phyloP scores from a whole-genome alignment of 768 basidiomycete genomes.

The Tulasnella sp. region DNA sequence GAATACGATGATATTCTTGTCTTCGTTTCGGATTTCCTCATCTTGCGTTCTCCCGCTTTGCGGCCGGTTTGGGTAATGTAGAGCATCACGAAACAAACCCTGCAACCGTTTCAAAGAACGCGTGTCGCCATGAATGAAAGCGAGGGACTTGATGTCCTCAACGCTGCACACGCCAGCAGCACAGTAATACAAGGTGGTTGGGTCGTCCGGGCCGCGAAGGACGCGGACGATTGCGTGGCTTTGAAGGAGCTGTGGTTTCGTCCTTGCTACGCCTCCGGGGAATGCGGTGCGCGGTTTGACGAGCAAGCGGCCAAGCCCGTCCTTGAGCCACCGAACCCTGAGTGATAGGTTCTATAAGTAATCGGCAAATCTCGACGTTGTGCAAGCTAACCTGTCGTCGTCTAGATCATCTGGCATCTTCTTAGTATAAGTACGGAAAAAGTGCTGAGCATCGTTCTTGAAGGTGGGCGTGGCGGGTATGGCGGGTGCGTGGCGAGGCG shows the following conservation, averaged over 20 bases:
- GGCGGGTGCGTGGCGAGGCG: not conserved
- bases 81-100: not conserved
- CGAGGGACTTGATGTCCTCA: not conserved
- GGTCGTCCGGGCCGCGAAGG: not conserved
- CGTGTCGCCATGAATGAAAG: not conserved
- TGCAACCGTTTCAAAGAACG: not conserved
- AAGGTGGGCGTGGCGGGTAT: not conserved
- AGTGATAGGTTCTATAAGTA: not conserved
- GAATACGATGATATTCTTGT: not conserved
- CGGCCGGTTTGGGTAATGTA: not conserved
- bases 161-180: not conserved
- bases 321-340: not conserved
- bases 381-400: not conserved
- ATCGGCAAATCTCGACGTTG: not conserved
- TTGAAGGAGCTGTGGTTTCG: not conserved
- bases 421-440: not conserved
- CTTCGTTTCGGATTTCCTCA: not conserved
- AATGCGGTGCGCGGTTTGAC: not conserved
- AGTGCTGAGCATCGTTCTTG: not conserved
- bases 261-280: not conserved
- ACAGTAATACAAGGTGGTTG: not conserved
- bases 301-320: not conserved
- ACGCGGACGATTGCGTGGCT: not conserved
- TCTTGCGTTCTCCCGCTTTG: not conserved
- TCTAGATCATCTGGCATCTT: not conserved